Evolutionary conservation across 169 alveolate genomes (phyloP).

Genomic region (Plasmodium knowlesi): DNA sequence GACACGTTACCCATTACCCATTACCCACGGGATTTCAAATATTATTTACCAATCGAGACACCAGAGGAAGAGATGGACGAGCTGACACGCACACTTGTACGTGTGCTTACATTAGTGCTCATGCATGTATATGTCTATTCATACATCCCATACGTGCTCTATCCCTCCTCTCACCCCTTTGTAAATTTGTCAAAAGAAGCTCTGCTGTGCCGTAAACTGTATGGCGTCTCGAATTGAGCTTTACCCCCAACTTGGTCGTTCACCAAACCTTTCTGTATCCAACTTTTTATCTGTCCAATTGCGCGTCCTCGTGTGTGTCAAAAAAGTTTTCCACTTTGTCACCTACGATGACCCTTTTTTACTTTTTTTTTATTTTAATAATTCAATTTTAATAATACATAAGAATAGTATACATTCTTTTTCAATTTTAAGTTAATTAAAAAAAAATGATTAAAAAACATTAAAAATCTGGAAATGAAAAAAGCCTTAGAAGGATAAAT

Average conservation of each 20-base stretch:
- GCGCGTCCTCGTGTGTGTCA: not conserved
- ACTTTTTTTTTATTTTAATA: not conserved
- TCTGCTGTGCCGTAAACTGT: not conserved
- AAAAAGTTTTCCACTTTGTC: not conserved
- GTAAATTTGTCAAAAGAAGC: not conserved
- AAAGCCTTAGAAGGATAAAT: not conserved
- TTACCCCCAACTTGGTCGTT: not conserved
- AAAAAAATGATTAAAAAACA: constrained; percentile 11
- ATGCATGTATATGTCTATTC: not conserved
- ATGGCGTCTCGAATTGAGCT: not conserved
- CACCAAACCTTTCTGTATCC: not conserved
- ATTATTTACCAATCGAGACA: not conserved
- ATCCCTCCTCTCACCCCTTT: not conserved
- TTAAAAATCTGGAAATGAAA: not conserved
- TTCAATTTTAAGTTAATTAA: constrained; percentile 28
- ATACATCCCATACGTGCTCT: not conserved
- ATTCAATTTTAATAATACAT: not conserved
- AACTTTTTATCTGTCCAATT: not conserved
- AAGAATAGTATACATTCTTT: not conserved
- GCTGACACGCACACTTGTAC: not conserved
- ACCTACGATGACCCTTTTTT: not conserved
- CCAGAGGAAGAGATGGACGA: not conserved
- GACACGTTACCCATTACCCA: not conserved
- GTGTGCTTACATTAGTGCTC: not conserved
- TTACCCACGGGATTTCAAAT: not conserved